Base-by-base conservation (phyloP, 1,284 basidiomycete species). In the Boletellus sp. region DNA sequence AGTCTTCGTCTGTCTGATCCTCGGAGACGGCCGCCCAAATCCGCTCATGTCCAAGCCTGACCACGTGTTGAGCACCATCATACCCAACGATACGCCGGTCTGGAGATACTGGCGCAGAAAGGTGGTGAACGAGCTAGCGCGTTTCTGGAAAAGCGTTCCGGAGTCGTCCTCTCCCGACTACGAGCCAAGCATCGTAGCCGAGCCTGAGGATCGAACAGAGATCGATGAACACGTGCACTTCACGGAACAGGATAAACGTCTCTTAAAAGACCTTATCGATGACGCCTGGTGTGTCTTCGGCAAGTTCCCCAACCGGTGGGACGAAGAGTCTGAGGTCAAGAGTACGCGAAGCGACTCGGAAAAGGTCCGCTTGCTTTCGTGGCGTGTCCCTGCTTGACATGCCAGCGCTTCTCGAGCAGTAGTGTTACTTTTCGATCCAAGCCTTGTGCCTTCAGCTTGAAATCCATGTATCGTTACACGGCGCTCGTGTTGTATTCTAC, bases 31-130 rank as follows among this genome's bases (percentile, higher is more conserved):
- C 10, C 35, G 11, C 21, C 5, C 2, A 32, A 8, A 47, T 4
- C 36, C 49, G n/a, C 19, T 16, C 1, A 47, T 33, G 14, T 40
- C 41, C 2, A 40, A 46, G n/a, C 40, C 47, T 0, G 38, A 41
- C 4, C 43, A 27, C 0, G 25, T 45, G 11, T 25, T 60, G 29
- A 39, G 5, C 2, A 27, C 22, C 29, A 53, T 61, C 21, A 26
- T 66, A 41, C 58, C 60, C 41, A 65, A 63, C 44, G 45, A 61
- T 9, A 66, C 60, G 0, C 33, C 38, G 0, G 60, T 60, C 22
- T 66, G 60, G 60, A 35, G 8, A 16, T 60, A 44, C 36, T 64
- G 63, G 59, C 58, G 27, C 43, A 45, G 21, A 20, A 60, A 64
- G 38, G 48, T 62, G 13, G 7, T 49, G 16, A 37, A 37, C 4